Evolutionary conservation across 306 rosid species (phyloP).

Genomic region (Coriaria nepalensis): DNA sequence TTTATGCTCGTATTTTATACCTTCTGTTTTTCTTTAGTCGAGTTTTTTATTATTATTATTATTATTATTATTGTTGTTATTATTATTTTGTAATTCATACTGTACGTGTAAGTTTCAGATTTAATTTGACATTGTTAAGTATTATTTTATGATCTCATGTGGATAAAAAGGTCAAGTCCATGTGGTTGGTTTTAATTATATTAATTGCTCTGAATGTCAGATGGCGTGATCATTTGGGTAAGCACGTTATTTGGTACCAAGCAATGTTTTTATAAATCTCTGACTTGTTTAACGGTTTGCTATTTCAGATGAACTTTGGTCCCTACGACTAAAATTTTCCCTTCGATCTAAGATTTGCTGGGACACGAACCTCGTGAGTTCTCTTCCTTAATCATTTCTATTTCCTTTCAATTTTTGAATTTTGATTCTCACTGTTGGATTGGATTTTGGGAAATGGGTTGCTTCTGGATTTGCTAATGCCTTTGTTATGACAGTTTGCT

Average conservation of each 20-base stretch:
- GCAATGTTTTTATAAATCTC: slow-evolving; percentile 14
- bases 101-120: background rate
- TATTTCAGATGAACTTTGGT: slow-evolving; percentile 41
- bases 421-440: slow-evolving; percentile 3
- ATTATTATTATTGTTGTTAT: no score
- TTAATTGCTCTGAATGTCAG: slow-evolving; percentile 25
- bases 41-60: no score
- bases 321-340: slow-evolving; percentile 17
- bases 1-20: no score
- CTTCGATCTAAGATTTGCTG: slow-evolving; percentile 31
- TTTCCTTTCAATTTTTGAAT: slow-evolving; percentile 8
- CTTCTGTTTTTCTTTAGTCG: no score
- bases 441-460: background rate
- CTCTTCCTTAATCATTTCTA: slow-evolving; percentile 8
- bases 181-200: slow-evolving; percentile 43
- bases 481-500: background rate
- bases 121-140: slow-evolving; percentile 3
- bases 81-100: background rate
- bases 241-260: slow-evolving; percentile 20
- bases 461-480: background rate
- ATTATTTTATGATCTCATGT: slow-evolving; percentile 30
- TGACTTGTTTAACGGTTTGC: slow-evolving; percentile 18
- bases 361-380: slow-evolving; percentile 44
- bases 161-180: slow-evolving; percentile 21
- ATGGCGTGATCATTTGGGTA: slow-evolving; percentile 25